Percentiles rank a stretch among this genome's conserved stretches.
These are phyloP conservation scores for Blastobotrys niveus DNA, from an alignment of 1,139 yeast species.

Conservation along the genomic window DNA sequence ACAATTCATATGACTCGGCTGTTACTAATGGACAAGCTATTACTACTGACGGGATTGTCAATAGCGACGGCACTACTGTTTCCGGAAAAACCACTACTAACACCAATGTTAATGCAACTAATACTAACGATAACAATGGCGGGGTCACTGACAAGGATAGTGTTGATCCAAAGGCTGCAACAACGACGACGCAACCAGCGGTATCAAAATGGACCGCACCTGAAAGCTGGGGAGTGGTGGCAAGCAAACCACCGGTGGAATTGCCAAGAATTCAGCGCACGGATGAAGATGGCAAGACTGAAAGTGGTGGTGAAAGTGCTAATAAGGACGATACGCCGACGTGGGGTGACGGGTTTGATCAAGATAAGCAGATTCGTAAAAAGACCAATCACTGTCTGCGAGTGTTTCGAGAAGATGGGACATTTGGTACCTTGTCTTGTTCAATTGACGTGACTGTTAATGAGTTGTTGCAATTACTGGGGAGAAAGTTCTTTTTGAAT, in stretches of 20 bases:
- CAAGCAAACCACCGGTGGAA: too few relatives aligned
- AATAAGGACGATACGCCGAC: constrained; percentile 8
- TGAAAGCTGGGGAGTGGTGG: constrained; percentile 70
- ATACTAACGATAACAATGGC: not conserved
- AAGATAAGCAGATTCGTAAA: constrained; percentile 10
- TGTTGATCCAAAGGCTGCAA: constrained; percentile 12
- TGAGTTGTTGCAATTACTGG: constrained; percentile 62
- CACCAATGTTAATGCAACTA: not conserved
- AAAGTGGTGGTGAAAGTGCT: too few relatives aligned
- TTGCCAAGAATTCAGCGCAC: too few relatives aligned
- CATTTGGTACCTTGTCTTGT: constrained; percentile 73
- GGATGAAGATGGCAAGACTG: too few relatives aligned
- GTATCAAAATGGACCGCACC: constrained; percentile 60
- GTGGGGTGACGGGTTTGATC: constrained; percentile 16
- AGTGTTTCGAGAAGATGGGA: constrained; percentile 72
- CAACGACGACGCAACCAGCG: constrained; percentile 11
- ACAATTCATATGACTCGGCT: too few relatives aligned
- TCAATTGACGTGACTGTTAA: constrained; percentile 72
- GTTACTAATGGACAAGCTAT: constrained; percentile 11
- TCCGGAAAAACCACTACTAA: not conserved
- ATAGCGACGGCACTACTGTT: not conserved
- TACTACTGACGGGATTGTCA: constrained; percentile 8
- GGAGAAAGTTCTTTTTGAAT: constrained; percentile 64
- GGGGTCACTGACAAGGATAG: not conserved
- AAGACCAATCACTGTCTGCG: constrained; percentile 46